Percentiles rank a stretch among this genome's conserved stretches.
These are phyloP conservation scores for Kurtzmaniella natalensis DNA, from an alignment of 1,139 yeast species.

Conservation along the genomic window DNA sequence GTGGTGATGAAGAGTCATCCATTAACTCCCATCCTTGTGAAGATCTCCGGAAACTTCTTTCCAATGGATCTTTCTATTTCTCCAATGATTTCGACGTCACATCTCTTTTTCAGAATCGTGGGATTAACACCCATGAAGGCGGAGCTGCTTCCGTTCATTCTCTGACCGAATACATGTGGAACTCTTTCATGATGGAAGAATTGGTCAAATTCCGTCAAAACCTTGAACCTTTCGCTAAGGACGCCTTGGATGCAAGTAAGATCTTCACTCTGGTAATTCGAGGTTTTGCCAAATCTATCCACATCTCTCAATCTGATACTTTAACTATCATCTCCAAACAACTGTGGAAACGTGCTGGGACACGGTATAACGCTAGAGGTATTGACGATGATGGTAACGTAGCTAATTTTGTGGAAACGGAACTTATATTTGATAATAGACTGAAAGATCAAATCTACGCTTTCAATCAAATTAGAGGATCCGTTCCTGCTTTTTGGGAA, in stretches of 20 bases:
- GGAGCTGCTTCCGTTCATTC: conserved; percentile 28
- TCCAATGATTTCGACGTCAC: conserved; percentile 92
- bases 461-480: conserved; percentile 85
- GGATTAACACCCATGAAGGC: conserved; percentile 34
- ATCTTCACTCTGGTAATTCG: conserved; percentile 88
- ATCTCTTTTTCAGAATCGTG: conserved; percentile 71
- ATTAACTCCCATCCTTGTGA: conserved; percentile 65
- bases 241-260: conserved; percentile 64
- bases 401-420: conserved; percentile 96
- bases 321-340: conserved; percentile 86
- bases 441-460: conserved; percentile 53
- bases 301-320: conserved; percentile 51
- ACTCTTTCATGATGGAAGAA: conserved; percentile 83
- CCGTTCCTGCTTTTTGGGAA: conserved; percentile 97
- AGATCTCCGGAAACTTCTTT: conserved; percentile 68
- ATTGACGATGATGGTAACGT: conserved; percentile 94
- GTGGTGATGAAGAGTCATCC: conserved; percentile 7
- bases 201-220: conserved; percentile 70
- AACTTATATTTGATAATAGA: conserved; percentile 59
- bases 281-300: conserved; percentile 86
- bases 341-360: conserved; percentile 95
- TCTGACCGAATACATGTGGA: conserved; percentile 95
- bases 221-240: conserved; percentile 55
- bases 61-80: conserved; percentile 88
- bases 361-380: conserved; percentile 90